Base-by-base conservation (phyloP, 352 stramenopile species). In the Phytophthora sp. region DNA sequence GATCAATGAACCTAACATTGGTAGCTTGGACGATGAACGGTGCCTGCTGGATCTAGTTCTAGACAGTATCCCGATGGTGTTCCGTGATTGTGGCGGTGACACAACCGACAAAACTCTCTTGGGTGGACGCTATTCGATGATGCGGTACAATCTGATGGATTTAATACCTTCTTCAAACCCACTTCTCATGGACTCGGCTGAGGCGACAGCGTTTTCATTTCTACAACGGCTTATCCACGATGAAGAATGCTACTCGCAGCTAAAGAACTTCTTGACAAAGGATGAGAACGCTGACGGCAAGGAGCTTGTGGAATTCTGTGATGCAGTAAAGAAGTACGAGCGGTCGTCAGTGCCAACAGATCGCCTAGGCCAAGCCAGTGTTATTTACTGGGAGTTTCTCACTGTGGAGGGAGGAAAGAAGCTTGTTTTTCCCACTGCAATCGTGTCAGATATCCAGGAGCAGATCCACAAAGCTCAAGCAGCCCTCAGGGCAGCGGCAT, bases 311-410 rank as follows among this genome's bases (percentile, higher is more conserved):
- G 85, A 94, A 7, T 94, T 94, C 54, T 92, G 83, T 42, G 87
- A 96, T 43, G 82, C 77, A 8, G 78, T 96, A 8, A 94, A 93
- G 51, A 90, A 88, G 34, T 96, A 88, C 49, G 87, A 96, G 50
- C 82, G 87, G 13, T 76, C 82, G 10, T 84, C 72, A 0, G 69
- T 84, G 1, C 77, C 83, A 26, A 92, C 69, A 15, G 87, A 96
- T 15, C 84, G 87, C 7, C 48, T 94, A 10, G 82, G 83, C 1
- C 87, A 93, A 34, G 87, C 87, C 6, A 89, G 71, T 39, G 63
- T 91, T 8, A 89, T 96, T 26, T 96, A 87, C 39, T 96, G 87
- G 87, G 87, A 96, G 48, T 96, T 90, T 30, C 63, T 94, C 41
- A 83, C 79, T 0, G 24, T 57, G 3, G 87, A 96, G 61, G 78